A percentile compares a stretch with the other conserved stretches of the same genome.
Evolutionary conservation across 2,329 filamentous ascomycete genomes (phyloP).

Genomic region (Fusarium tjaetaba): DNA sequence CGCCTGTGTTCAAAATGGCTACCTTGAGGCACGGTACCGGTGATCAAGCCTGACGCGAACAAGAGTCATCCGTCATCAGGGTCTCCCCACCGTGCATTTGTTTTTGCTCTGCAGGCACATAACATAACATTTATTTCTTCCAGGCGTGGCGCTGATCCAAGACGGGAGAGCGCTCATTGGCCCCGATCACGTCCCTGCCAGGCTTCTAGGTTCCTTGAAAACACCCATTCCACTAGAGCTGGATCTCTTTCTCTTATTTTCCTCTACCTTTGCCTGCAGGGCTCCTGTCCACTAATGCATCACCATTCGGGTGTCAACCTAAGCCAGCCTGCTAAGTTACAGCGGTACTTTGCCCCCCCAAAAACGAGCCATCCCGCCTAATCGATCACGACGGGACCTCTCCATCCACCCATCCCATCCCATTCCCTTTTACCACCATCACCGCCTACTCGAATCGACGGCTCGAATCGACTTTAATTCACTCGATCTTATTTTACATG

Average conservation of each 20-base stretch:
- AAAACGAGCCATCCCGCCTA: constrained; percentile 26
- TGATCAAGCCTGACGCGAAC: constrained; percentile 9
- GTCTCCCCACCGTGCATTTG: constrained; percentile 13
- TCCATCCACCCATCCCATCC: not conserved
- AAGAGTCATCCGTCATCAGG: constrained; percentile 32
- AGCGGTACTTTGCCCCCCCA: constrained; percentile 24
- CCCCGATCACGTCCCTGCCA: constrained; percentile 41
- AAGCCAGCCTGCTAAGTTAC: constrained; percentile 17
- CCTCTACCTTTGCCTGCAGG: constrained; percentile 44
- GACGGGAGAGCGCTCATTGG: constrained; percentile 47
- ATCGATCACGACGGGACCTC: constrained; percentile 22
- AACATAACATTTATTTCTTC: constrained; percentile 1
- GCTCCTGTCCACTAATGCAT: constrained; percentile 48
- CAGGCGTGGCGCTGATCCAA: constrained; percentile 43
- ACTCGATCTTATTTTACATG: constrained; percentile 55
- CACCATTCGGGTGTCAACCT: constrained; percentile 38
- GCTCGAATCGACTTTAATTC: constrained; percentile 30
- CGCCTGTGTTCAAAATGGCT: not conserved
- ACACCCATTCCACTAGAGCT: constrained; percentile 18
- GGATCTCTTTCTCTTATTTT: constrained; percentile 34
- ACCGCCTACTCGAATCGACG: constrained; percentile 34
- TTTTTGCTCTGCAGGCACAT: constrained; percentile 5
- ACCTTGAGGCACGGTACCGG: not conserved
- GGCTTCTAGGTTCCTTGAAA: constrained; percentile 33
- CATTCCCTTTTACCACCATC: constrained; percentile 37